These are phyloP conservation scores for Saturnispora halmiae DNA, from an alignment of 805 yeast species.

Conservation along the genomic window DNA sequence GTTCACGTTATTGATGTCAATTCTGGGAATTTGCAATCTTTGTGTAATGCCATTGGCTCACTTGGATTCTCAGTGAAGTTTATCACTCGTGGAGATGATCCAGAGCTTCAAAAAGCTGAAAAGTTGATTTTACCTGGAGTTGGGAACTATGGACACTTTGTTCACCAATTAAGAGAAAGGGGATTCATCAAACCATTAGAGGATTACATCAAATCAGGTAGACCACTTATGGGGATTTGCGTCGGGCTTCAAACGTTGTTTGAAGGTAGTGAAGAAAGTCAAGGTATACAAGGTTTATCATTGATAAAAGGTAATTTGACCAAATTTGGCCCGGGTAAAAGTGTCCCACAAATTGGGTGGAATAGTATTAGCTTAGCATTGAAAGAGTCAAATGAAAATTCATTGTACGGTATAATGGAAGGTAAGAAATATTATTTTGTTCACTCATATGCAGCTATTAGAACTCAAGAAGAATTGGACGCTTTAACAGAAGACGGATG, in stretches of 20 bases:
- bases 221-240: slow-evolving; percentile 92
- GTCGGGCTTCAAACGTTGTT: slow-evolving; percentile 91
- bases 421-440: slow-evolving; percentile 81
- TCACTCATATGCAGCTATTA: slow-evolving; percentile 80
- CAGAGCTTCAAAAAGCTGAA: slow-evolving; percentile 37
- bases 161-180: slow-evolving; percentile 52
- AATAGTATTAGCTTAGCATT: slow-evolving; percentile 32
- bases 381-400: slow-evolving; percentile 14
- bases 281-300: slow-evolving; percentile 49
- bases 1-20: slow-evolving; percentile 86
- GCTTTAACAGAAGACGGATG: slow-evolving; percentile 36
- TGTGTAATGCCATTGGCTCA: slow-evolving; percentile 73
- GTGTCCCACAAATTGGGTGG: slow-evolving; percentile 99
- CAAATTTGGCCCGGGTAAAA: slow-evolving; percentile 58
- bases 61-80: slow-evolving; percentile 64
- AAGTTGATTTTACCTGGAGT: slow-evolving; percentile 88
- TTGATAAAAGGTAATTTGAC: slow-evolving; percentile 43
- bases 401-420: slow-evolving; percentile 57
- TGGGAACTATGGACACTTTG: slow-evolving; percentile 94
- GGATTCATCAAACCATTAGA: slow-evolving; percentile 58
- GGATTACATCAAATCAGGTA: slow-evolving; percentile 64
- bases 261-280: slow-evolving; percentile 64
- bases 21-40: slow-evolving; percentile 87
- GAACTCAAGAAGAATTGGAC: slow-evolving; percentile 27
- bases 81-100: slow-evolving; percentile 51